Base-by-base conservation (phyloP, 2,329 filamentous ascomycete genomes). In the Cadophora gregata region DNA sequence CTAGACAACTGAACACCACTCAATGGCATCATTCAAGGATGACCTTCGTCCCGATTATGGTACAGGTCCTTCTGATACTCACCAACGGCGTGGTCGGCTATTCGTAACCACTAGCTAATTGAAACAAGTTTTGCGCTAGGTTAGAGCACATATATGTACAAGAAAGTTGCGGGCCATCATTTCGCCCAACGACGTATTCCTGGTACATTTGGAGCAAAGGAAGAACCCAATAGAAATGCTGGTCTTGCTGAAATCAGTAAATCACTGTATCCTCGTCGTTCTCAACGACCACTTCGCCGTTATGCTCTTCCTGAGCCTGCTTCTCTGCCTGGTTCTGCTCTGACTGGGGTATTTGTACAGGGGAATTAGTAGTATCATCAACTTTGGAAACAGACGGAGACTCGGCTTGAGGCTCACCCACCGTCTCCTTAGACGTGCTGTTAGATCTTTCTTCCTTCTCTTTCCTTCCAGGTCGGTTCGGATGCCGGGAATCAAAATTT, bases 241-340 rank as follows among this genome's bases (percentile, higher is more conserved):
- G 21, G 6, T 24, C 5, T 25, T 38, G 55, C 55, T 21, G 38
- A 60, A n/a, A 64, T 85, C 81, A 97, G 81, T 97, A 97, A 67
- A 97, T 95, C 62, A 97, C 93, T 73, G 90, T 93, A 75, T 97
- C 93, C 81, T 97, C 93, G 67, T 93, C 92, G 63, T 90, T 92
- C 78, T 93, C 91, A 63, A 96, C 88, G 71, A 96, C 84, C 65
- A 95, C 89, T 75, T 94, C 92, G 62, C 88, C 91, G 60, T 86
- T 85, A 69, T 93, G 89, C 74, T 94, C 91, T 67, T 91, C 85
- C 72, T 85, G 76, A 66, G 82, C 83, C 74, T 75, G 80, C 80
- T 74, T 79, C 77, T 69, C 75, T 71, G 69, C 79, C 78, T 77
- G 64, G 29, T 55, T 33, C 67, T 72, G 64, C 53, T 71, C 70